phyloP scores from a whole-genome alignment of 2,329 filamentous ascomycete genomes.

The Metarhizium guizhouense region DNA sequence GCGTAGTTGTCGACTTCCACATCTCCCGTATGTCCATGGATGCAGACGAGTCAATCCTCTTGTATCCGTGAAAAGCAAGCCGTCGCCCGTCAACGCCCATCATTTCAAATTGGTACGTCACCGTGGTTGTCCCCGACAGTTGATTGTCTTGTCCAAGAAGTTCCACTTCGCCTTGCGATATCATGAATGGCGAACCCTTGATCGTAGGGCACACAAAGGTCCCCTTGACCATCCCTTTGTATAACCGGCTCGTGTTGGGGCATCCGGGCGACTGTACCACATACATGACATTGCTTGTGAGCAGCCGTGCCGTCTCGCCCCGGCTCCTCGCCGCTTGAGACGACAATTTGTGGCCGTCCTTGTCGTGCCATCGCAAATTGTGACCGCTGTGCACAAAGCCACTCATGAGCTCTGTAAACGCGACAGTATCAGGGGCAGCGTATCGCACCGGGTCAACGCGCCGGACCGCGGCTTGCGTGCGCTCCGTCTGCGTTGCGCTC shows the following conservation, averaged over 20 bases:
- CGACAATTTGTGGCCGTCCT: slow-evolving; percentile 44
- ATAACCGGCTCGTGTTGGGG: background rate
- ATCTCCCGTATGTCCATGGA: slow-evolving; percentile 47
- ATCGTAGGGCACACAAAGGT: slow-evolving; percentile 35
- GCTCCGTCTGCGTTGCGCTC: background rate
- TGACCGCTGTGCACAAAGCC: slow-evolving; percentile 44
- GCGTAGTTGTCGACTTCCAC: slow-evolving; percentile 52
- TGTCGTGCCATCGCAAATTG: slow-evolving; percentile 34
- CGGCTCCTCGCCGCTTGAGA: slow-evolving; percentile 42
- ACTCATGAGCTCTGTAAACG: slow-evolving; percentile 57
- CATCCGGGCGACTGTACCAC: background rate
- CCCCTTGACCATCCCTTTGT: slow-evolving; percentile 39
- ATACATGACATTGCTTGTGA: slow-evolving; percentile 15
- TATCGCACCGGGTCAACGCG: background rate
- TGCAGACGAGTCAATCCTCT: slow-evolving; percentile 51
- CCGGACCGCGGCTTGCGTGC: background rate
- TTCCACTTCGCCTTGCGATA: slow-evolving; percentile 47
- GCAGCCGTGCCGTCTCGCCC: slow-evolving; percentile 48
- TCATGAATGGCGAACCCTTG: slow-evolving; percentile 48
- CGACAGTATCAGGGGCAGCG: slow-evolving; percentile 23
- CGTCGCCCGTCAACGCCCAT: slow-evolving; percentile 40
- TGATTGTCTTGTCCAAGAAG: slow-evolving; percentile 45
- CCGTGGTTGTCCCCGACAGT: slow-evolving; percentile 46
- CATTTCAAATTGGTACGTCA: slow-evolving; percentile 56
- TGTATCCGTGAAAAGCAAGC: slow-evolving; percentile 53